Evolutionary conservation across 495 filamentous ascomycete genomes (phyloP), one percentile per base, ranked within the genome.

Genomic region (Pyrenula massariospora): DNA sequence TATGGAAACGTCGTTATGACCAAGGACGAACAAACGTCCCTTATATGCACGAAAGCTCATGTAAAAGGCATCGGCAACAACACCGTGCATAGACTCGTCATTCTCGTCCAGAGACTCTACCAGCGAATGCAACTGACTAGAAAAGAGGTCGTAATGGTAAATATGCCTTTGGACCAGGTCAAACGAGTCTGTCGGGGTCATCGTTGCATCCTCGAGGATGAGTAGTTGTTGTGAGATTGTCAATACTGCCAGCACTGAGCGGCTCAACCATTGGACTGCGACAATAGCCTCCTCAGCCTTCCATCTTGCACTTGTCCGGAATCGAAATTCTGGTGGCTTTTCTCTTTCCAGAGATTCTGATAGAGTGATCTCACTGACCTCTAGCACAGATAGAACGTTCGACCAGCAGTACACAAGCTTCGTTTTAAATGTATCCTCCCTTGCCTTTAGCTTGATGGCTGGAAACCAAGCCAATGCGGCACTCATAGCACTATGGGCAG

Each of bases 401-500:
- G 91, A 96, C 94, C 93, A 99, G 65, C 89, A 95, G 69, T 97
- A 99, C 1, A 88, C 91, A n/a, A 99, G 77, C 66, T 96, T 97
- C 1, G 72, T 72, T 50, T 76, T 72, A 1, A 73, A 75, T 0
- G 65, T 68, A 25, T 73, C 69, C 52, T 87, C 84, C 48, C 82
- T 78, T 22, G 83, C 80, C 68, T 96, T 98, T 47, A 97, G 71
- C 62, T 87, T 93, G 54, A 96, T 93, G 2, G 90, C 88, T 2
- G 93, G 93, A 68, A 97, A 99, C 93, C 93, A 99, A 19, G 93
- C 90, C 55, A 99, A 69, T 59, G 91, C 94, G 15, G 91, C 93
- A 36, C 86, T 96, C 77, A 99, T 83, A 22, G 92, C 84, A 61
- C 88, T 86, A 66, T 97, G 91, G 24, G 89, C 82, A 2, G 86